A percentile compares a stretch with the other conserved stretches of the same genome.
Evolutionary conservation across 495 filamentous ascomycete genomes (phyloP).

Genomic region (Xylaria grammica): DNA sequence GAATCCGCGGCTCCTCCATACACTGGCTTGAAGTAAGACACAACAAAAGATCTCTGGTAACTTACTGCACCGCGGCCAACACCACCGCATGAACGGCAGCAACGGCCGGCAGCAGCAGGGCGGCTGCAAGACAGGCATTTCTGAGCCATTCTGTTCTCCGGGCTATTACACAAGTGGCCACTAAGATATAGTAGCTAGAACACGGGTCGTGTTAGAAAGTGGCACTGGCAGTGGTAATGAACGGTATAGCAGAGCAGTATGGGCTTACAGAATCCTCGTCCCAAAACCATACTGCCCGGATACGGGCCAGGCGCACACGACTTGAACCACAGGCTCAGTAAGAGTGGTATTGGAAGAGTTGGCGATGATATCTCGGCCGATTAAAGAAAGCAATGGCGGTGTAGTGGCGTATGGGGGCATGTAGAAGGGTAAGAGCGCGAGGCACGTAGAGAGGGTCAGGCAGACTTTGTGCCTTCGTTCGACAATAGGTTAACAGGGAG

Average conservation of each 20-base stretch:
- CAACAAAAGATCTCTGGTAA: background rate
- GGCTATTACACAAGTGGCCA: slow-evolving; percentile 62
- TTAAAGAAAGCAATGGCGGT: slow-evolving; percentile 35
- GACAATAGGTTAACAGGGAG: background rate
- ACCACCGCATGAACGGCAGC: slow-evolving; percentile 65
- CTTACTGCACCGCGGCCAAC: slow-evolving; percentile 54
- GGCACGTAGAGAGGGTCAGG: background rate
- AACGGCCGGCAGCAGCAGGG: slow-evolving; percentile 63
- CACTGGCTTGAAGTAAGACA: background rate
- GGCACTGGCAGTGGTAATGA: background rate
- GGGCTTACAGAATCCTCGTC: slow-evolving; percentile 58
- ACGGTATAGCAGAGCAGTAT: background rate
- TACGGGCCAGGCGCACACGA: slow-evolving; percentile 65
- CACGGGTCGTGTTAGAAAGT: background rate
- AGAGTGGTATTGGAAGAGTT: slow-evolving; percentile 32
- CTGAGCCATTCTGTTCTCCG: slow-evolving; percentile 62
- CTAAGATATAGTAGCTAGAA: slow-evolving; percentile 62
- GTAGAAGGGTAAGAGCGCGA: background rate
- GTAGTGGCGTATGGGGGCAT: slow-evolving; percentile 51
- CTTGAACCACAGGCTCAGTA: slow-evolving; percentile 41
- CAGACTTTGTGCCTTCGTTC: background rate
- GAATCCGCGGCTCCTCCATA: too few relatives aligned
- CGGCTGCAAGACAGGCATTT: slow-evolving; percentile 64
- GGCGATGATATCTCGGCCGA: slow-evolving; percentile 32
- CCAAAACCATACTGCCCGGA: slow-evolving; percentile 66